phyloP scores from a whole-genome alignment of 2,329 filamentous ascomycete genomes.

The Aspergillus felis region DNA sequence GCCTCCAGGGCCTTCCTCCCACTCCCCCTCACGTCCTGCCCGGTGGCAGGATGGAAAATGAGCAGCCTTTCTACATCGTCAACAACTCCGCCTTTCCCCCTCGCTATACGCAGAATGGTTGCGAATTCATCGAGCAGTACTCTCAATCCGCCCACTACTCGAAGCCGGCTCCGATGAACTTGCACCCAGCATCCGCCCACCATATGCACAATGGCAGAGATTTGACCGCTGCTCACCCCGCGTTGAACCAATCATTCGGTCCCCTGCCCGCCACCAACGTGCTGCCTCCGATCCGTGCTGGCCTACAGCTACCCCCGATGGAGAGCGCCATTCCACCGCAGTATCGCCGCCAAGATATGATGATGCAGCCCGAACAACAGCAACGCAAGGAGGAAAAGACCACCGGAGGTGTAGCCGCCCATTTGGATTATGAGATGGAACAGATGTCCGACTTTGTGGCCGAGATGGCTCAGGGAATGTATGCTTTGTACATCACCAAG shows the following conservation, averaged over 20 bases:
- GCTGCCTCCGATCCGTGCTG: conserved; percentile 40
- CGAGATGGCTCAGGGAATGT: conserved; percentile 77
- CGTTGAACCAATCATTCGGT: conserved; percentile 33
- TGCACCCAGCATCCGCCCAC: conserved; percentile 28
- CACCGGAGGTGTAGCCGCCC: conserved; percentile 84
- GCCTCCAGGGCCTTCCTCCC: conserved; percentile 39
- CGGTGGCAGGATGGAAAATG: conserved; percentile 35
- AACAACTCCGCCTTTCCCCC: conserved; percentile 38
- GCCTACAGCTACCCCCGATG: conserved; percentile 39
- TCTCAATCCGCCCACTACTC: conserved; percentile 41
- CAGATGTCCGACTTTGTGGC: conserved; percentile 93
- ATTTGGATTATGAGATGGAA: conserved; percentile 96
- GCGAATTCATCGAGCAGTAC: conserved; percentile 46
- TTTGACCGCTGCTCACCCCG: conserved; percentile 21
- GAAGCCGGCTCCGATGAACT: conserved; percentile 33
- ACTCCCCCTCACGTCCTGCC: conserved; percentile 40
- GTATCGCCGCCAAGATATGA: conserved; percentile 39
- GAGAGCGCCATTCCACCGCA: conserved; percentile 39
- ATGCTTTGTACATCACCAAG: conserved; percentile 54
- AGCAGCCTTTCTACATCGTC: conserved; percentile 37
- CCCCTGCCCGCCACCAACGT: conserved; percentile 31
- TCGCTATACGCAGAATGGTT: conserved; percentile 41
- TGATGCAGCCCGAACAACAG: conserved; percentile 32
- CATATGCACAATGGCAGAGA: conserved; percentile 32
- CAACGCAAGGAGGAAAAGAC: conserved; percentile 59